Base-by-base conservation (phyloP, 495 filamentous ascomycete species). In the Copromyces sp. region DNA sequence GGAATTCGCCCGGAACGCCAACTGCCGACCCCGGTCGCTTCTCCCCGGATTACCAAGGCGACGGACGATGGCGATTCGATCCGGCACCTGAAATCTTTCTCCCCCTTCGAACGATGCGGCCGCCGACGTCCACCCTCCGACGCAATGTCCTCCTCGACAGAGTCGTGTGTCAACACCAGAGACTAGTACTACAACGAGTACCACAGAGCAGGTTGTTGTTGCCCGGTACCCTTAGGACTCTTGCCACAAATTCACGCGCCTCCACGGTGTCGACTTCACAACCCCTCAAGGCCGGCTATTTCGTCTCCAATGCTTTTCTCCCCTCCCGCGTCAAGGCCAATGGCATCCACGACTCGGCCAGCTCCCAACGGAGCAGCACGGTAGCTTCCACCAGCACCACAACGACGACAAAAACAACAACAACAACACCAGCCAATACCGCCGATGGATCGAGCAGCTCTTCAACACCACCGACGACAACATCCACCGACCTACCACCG, bases 221-320 rank as follows among this genome's bases (percentile, higher is more conserved):
- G 45, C 45, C 45, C 45, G 20, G 45, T 53, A 16, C 53, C 2
- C 53, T 61, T 16, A 39, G 70, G 79, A n/a, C 61, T 73, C 71
- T 81, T 80, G 38, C 75, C 78, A 24, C 76, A 72, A 37, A 74
- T 24, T 69, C 78, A 11, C 71, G 72, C 39, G 70, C 75, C 65
- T 69, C 75, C 53, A 68, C 71, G 38, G 59, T 69, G 61, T 38
- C 71, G 12, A 69, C 76, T 45, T 77, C 29, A 65, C 77, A 77
- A 17, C 78, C 72, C 35, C 74, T 84, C 39, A 80, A 78, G 68
- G 69, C 81, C 20, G 78, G 79, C 61, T 85, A 82, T 73, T 85
- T 85, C 69, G 69, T 81, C 78, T 83, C 83, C 39, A 85, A 85
- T 45, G 71, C 69, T 68, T 61, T 61, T 61, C 73, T 83, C 45